Evolutionary conservation across 805 yeast species (phyloP).

Genomic region (Wickerhamiella galacta): DNA sequence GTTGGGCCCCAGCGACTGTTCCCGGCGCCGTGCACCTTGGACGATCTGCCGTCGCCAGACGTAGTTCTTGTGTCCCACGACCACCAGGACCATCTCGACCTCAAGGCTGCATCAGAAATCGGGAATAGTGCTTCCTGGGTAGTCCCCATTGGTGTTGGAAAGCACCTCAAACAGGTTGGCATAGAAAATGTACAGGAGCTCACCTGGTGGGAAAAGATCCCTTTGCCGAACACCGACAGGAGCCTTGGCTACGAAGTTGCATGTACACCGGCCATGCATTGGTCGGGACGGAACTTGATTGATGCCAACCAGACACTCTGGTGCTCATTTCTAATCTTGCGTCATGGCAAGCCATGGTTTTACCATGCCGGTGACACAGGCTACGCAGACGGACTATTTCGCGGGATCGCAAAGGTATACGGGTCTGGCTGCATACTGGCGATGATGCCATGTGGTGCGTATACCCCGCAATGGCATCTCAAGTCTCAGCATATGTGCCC

Average conservation of each 20-base stretch:
- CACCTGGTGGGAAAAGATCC: constrained; percentile 80
- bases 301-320: constrained; percentile 74
- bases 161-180: constrained; percentile 41
- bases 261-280: constrained; percentile 81
- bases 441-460: constrained; percentile 77
- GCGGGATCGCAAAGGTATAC: constrained; percentile 33
- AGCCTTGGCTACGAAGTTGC: constrained; percentile 54
- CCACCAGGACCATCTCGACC: constrained; percentile 88
- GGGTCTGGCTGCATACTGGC: constrained; percentile 6
- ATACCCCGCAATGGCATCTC: constrained; percentile 90
- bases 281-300: constrained; percentile 76
- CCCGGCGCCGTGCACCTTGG: constrained; percentile 51
- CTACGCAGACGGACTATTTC: constrained; percentile 56
- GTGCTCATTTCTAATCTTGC: constrained; percentile 68
- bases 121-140: constrained; percentile 61
- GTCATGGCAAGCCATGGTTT: constrained; percentile 51
- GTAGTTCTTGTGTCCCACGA: constrained; percentile 76
- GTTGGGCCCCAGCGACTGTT: constrained; percentile 78
- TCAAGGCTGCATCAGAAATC: constrained; percentile 33
- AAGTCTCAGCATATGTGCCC: constrained; percentile 80
- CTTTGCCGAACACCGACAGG: constrained; percentile 24
- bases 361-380: constrained; percentile 97
- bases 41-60: constrained; percentile 50
- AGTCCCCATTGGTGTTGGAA: constrained; percentile 66
- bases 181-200: constrained; percentile 51